Evolutionary conservation across 169 alveolate genomes (phyloP), one percentile per base, ranked within the genome.

Genomic region (Eimeria acervulina): DNA sequence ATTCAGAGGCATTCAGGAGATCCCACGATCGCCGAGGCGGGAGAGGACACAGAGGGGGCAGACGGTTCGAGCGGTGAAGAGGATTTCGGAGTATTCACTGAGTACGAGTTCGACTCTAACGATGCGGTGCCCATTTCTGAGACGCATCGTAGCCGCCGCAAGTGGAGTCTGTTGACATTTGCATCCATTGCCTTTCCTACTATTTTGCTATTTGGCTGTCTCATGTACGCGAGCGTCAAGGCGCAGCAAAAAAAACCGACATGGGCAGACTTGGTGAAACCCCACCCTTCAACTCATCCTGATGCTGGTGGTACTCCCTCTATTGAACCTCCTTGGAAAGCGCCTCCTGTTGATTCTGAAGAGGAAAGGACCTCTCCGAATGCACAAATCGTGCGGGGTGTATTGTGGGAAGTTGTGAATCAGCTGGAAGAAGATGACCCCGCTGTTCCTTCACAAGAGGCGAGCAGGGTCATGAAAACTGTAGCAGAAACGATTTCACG

Each of bases 341-440:
- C 33, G 91, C 74, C 31, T 12, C 91, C 91, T 66, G 91, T 83
- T 2, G 47, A 83, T 4, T n/a, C 91, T n/a, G 47, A 7, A 28
- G 91, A 83, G 28, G 91, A 83, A 13, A 31, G 70, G 21, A 17
- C 52, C 2, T 47, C 72, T 17, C 44, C 42, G n/a, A 31, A 31
- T 15, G 33, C 15, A 8, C 31, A 31, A 47, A 13, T 83, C 8
- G 68, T 31, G 42, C 31, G 33, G 51, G 51, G 55, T 36, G 68
- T 44, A 17, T 28, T 83, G 66, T 61, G 74, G 44, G 70, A 51
- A 15, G 1, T 83, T 15, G 72, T 42, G n/a, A 52, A n/a, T 21
- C 42, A 52, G 31, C 21, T 76, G 33, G 87, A 44, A 21, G 47
- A 83, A n/a, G 33, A 19, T 10, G 74, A n/a, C 19, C 91, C 68